These are phyloP conservation scores for Mortierella claussenii DNA, from an alignment of 192 early-diverging fungal genomes.

Conservation along the genomic window DNA sequence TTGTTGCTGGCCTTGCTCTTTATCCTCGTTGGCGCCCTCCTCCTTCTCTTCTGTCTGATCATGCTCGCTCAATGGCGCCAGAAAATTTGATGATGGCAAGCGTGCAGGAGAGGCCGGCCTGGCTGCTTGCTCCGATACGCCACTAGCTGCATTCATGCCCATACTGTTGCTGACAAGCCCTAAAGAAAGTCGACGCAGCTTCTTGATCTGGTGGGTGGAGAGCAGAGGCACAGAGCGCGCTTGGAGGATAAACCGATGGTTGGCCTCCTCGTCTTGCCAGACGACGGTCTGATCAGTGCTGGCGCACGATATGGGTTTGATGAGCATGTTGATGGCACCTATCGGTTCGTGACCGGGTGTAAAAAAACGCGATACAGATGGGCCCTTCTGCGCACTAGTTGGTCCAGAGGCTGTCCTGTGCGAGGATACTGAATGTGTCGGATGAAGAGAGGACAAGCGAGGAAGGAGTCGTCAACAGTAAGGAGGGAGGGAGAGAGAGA, in stretches of 20 bases:
- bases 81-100: no score
- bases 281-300: slow-evolving; percentile 32
- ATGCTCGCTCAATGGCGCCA: slow-evolving; percentile 9
- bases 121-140: no score
- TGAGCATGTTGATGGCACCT: slow-evolving; percentile 20
- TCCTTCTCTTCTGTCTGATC: slow-evolving; percentile 4
- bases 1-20: neutral
- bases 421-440: neutral
- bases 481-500: neutral
- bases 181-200: slow-evolving; percentile 33
- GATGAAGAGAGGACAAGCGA: neutral
- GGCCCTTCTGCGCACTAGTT: no score
- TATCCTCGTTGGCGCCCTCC: neutral
- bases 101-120: neutral
- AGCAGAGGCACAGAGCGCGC: slow-evolving; percentile 35
- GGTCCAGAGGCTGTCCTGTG: slow-evolving; percentile 1
- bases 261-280: slow-evolving; percentile 53
- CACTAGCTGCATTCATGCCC: no score
- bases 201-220: slow-evolving; percentile 45
- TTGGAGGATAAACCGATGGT: slow-evolving; percentile 50
- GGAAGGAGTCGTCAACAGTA: neutral
- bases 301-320: slow-evolving; percentile 33
- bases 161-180: slow-evolving; percentile 31
- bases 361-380: no score
- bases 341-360: no score